A percentile compares a stretch with the other conserved stretches of the same genome.
phyloP scores from a whole-genome alignment of 1,284 basidiomycete genomes.

The Moesziomyces antarcticus region DNA sequence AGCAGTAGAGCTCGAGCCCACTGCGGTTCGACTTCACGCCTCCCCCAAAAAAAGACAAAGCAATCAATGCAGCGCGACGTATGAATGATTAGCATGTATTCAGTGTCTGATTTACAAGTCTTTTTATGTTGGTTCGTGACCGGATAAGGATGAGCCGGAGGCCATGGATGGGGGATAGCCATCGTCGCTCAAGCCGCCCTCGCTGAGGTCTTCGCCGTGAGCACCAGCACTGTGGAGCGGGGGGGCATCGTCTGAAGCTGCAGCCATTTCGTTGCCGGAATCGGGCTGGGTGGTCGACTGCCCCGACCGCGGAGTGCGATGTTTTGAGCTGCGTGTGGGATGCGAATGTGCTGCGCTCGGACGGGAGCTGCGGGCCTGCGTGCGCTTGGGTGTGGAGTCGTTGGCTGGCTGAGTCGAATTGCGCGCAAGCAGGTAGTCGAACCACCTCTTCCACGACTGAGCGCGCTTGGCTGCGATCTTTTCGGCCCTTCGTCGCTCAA shows the following conservation, averaged over 20 bases:
- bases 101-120: too few relatives aligned
- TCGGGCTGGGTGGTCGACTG: conserved; percentile 1
- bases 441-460: conserved; percentile 44
- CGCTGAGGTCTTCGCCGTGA: conserved; percentile 18
- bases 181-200: conserved; percentile 27
- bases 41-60: not conserved
- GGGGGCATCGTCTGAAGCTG: not conserved
- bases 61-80: not conserved
- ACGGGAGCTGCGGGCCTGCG: not conserved
- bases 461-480: conserved; percentile 63
- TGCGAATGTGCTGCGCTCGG: conserved; percentile 1
- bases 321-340: conserved; percentile 8
- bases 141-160: conserved; percentile 16
- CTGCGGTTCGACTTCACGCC: too few relatives aligned
- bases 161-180: conserved; percentile 14
- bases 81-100: not conserved
- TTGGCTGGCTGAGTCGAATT: not conserved
- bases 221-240: not conserved
- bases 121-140: conserved; percentile 20
- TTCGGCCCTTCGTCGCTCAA: conserved; percentile 83
- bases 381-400: not conserved
- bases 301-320: conserved; percentile 7
- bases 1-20: conserved; percentile 18
- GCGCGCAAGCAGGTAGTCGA: conserved; percentile 26
- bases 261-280: not conserved